These are phyloP conservation scores for Sutorius eximius DNA, from an alignment of 1,284 basidiomycete species.

Conservation along the genomic window DNA sequence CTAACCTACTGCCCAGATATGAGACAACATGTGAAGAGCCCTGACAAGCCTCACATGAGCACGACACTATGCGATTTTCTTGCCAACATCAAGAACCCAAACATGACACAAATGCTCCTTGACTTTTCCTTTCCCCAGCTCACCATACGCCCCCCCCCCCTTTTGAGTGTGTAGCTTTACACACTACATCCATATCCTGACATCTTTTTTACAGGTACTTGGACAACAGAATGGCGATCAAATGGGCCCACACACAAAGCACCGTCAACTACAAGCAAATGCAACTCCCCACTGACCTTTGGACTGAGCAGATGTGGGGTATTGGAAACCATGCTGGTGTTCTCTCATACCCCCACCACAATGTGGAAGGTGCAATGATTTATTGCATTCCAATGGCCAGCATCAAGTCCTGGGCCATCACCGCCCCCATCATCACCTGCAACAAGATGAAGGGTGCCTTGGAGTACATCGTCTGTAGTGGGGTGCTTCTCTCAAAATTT, in stretches of 20 bases:
- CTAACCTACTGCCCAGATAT: background rate
- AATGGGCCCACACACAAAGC: background rate
- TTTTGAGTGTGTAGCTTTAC: background rate
- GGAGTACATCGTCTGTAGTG: rapidly evolving
- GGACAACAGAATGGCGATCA: background rate
- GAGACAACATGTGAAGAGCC: background rate
- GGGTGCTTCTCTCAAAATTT: background rate
- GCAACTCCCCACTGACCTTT: background rate
- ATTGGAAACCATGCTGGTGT: background rate
- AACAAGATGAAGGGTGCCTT: background rate
- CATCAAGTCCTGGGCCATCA: background rate
- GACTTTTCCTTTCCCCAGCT: background rate
- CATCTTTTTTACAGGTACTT: background rate
- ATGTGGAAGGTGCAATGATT: background rate
- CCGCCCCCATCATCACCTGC: background rate
- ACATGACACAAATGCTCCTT: background rate
- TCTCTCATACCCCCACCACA: background rate
- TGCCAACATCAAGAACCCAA: background rate
- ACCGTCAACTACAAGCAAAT: rapidly evolving
- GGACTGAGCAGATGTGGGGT: background rate
- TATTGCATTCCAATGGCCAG: background rate
- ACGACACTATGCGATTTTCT: background rate
- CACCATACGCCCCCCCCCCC: background rate
- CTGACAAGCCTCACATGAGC: background rate
- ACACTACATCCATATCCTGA: background rate